Base-by-base conservation (phyloP, 2,329 filamentous ascomycete species). In the Fusarium chlamydosporum region DNA sequence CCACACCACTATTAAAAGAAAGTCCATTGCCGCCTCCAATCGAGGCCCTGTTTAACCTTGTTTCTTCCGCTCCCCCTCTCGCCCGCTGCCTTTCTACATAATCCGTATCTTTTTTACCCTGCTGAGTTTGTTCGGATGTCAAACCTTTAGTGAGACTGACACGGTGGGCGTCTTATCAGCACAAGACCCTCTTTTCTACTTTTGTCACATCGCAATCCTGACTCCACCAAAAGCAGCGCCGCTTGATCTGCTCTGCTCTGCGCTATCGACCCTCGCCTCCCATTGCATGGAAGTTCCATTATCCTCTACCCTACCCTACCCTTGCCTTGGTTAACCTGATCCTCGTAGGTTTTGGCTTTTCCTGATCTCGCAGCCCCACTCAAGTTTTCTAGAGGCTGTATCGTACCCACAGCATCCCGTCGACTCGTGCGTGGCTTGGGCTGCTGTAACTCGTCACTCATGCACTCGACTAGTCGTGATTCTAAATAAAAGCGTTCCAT, bases 121-220 rank as follows among this genome's bases (percentile, higher is more conserved):
- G 35, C 67, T 56, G 42, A 53, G 54, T 65, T 59, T 56, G 53
- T 47, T 41, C 67, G 50, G 34, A 59, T 58, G 46, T 64, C 37
- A 65, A 52, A 56, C 53, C 53, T 47, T 55, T 40, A 58, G 45
- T 54, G 58, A 60, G 58, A 52, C 70, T 37, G 55, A 66, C 62
- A 71, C 70, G 67, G 56, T 51, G 58, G 65, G 66, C 41, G 65
- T 72, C 72, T 74, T 74, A 74, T 74, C 72, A 73, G 65, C 71
- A 56, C 35, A 59, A 43, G 72, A 70, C 72, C 72, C 72, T 71
- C 69, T 74, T 74, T 71, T 74, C 62, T 68, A 67, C 72, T 74
- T 73, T 72, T 70, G 48, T 69, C 54, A 33, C 56, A 59, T 67
- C 58, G 55, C 47, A 71, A 66, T 64, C 57, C 69, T 46, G 71